A percentile compares a stretch with the other conserved stretches of the same genome.
Evolutionary conservation across 768 basidiomycete species (phyloP).

Genomic region (Termitomyces sp.): DNA sequence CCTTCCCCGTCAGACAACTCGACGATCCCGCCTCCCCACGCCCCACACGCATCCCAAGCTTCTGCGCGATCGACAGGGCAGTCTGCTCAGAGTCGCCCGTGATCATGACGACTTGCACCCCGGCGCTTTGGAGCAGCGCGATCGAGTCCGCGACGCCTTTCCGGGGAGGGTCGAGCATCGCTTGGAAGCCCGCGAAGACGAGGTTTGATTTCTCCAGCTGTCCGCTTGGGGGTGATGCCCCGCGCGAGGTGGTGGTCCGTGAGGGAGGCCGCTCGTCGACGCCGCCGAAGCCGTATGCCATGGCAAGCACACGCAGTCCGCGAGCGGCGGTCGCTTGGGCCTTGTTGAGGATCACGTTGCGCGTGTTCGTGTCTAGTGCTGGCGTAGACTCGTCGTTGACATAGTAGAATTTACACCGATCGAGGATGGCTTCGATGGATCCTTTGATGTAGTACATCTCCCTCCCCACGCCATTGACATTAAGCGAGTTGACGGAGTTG

Average conservation of each 20-base stretch:
- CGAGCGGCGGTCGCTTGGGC: slow-evolving; percentile 70
- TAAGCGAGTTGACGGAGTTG: slow-evolving; percentile 13
- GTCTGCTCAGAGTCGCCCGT: slow-evolving; percentile 94
- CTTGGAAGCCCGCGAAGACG: slow-evolving; percentile 90
- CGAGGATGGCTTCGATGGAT: slow-evolving; percentile 83
- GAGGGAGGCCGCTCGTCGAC: slow-evolving; percentile 33
- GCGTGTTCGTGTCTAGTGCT: slow-evolving; percentile 63
- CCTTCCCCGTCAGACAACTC: slow-evolving; percentile 75
- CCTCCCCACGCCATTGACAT: slow-evolving; percentile 34
- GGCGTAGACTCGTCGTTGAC: slow-evolving; percentile 90
- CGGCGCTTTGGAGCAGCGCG: slow-evolving; percentile 72
- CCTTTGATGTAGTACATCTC: slow-evolving; percentile 93
- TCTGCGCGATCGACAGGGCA: slow-evolving; percentile 81
- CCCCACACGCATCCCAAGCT: slow-evolving; percentile 77
- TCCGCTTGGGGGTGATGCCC: slow-evolving; percentile 21
- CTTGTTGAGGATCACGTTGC: slow-evolving; percentile 63
- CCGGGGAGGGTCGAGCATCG: slow-evolving; percentile 93
- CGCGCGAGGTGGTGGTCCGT: slow-evolving; percentile 24
- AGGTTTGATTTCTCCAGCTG: slow-evolving; percentile 49
- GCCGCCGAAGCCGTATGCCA: slow-evolving; percentile 83
- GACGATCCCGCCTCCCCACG: slow-evolving; percentile 30
- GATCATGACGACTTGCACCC: slow-evolving; percentile 98
- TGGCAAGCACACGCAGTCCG: slow-evolving; percentile 84
- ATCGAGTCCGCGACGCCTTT: slow-evolving; percentile 93
- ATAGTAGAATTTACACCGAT: slow-evolving; percentile 86